Evolutionary conservation across 768 basidiomycete species (phyloP).

Genomic region (Tulasnella sp.): DNA sequence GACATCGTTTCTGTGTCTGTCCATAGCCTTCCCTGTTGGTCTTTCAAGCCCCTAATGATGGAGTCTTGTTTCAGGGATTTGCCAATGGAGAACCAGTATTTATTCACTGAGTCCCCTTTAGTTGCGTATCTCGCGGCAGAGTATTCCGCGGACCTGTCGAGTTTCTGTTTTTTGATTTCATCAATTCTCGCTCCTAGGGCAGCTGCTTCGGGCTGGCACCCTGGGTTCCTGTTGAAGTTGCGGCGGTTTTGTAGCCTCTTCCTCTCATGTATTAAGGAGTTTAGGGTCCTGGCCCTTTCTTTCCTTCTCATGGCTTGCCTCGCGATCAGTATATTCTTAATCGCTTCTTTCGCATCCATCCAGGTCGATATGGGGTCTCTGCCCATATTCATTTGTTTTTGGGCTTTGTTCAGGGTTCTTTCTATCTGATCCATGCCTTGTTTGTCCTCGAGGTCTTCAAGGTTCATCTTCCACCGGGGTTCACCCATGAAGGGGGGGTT

Average conservation of each 20-base stretch:
- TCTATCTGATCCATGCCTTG: background rate
- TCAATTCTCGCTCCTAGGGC: background rate
- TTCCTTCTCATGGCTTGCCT: background rate
- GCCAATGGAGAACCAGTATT: conserved; percentile 12
- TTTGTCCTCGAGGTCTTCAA: background rate
- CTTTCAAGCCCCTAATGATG: background rate
- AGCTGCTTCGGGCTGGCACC: too few relatives aligned
- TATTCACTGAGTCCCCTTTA: conserved; percentile 9
- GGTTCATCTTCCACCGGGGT: background rate
- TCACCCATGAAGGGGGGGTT: background rate
- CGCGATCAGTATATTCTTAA: background rate
- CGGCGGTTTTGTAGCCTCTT: too few relatives aligned
- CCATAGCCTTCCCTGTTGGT: background rate
- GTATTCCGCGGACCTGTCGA: background rate
- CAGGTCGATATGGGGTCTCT: background rate
- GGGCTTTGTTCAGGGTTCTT: background rate
- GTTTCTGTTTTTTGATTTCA: background rate
- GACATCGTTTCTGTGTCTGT: background rate
- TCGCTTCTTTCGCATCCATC: background rate
- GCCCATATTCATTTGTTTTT: background rate
- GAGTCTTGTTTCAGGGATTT: background rate
- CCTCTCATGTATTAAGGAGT: too few relatives aligned
- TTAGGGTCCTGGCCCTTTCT: background rate
- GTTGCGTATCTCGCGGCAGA: background rate
- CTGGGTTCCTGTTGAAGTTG: too few relatives aligned